Percentiles rank a stretch among this genome's conserved stretches.
phyloP scores from a whole-genome alignment of 2,329 filamentous ascomycete species.

The Colletotrichum graminicola region DNA sequence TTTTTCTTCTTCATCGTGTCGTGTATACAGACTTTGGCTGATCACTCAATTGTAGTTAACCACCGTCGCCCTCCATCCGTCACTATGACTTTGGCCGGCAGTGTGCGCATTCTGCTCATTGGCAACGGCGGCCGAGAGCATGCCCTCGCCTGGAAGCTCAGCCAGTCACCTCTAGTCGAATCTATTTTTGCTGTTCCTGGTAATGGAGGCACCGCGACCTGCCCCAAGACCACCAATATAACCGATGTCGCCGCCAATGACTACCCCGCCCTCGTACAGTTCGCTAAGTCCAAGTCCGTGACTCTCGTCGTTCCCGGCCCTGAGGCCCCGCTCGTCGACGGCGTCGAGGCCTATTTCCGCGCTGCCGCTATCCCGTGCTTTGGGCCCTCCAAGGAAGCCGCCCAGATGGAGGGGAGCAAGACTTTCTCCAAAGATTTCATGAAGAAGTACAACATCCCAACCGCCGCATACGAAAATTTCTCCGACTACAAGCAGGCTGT shows the following conservation, averaged over 20 bases:
- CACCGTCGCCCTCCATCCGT: background rate
- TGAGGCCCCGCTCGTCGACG: conserved; percentile 79
- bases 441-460: conserved; percentile 78
- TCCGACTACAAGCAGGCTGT: conserved; percentile 68
- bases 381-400: conserved; percentile 76
- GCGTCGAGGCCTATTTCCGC: conserved; percentile 79
- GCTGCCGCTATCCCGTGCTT: conserved; percentile 71
- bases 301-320: conserved; percentile 81
- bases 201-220: conserved; percentile 75
- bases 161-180: conserved; percentile 72
- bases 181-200: conserved; percentile 68
- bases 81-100: conserved; percentile 29
- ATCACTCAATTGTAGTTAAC: background rate
- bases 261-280: conserved; percentile 71
- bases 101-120: conserved; percentile 68
- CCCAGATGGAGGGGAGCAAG: conserved; percentile 82
- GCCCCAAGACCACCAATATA: conserved; percentile 70
- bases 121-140: conserved; percentile 83
- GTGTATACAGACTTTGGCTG: background rate
- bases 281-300: conserved; percentile 71
- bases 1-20: background rate
- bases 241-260: conserved; percentile 62
- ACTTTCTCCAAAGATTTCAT: conserved; percentile 86
- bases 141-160: conserved; percentile 80
- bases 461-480: conserved; percentile 79